Conservation (phyloP, 2,329 filamentous ascomycete species). For the Shiraia sp. region DNA sequence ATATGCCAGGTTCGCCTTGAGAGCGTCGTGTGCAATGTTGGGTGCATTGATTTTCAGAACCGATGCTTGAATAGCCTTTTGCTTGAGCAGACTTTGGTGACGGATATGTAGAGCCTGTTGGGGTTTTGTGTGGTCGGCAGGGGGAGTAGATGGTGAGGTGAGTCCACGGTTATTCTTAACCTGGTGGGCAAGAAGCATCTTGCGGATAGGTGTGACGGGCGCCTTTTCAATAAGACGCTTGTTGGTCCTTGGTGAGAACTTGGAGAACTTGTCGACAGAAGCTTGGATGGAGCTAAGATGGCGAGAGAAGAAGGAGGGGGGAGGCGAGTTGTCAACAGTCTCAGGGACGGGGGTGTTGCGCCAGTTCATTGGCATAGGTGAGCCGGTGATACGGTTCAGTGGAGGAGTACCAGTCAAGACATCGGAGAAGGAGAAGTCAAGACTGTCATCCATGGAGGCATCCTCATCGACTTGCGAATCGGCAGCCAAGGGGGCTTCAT, state of each 20-base stretch:
- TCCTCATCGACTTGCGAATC: not conserved
- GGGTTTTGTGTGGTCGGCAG: slow-evolving; percentile 1
- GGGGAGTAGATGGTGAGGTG: not conserved
- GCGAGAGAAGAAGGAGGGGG: no score
- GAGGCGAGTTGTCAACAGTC: no score
- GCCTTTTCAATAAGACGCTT: not conserved
- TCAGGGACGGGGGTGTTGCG: not conserved
- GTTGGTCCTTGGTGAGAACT: no score
- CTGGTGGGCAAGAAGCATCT: slow-evolving; percentile 11
- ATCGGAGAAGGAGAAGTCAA: slow-evolving; percentile 23
- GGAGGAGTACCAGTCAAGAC: slow-evolving; percentile 16
- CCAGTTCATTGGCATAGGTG: not conserved
- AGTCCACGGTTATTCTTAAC: slow-evolving; percentile 4
- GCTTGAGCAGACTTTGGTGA: slow-evolving; percentile 3
- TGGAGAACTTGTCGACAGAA: no score
- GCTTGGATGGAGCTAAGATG: no score
- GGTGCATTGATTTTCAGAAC: slow-evolving; percentile 3
- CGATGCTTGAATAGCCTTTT: not conserved
- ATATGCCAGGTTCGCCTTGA: slow-evolving; percentile 6
- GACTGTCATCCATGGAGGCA: slow-evolving; percentile 8
- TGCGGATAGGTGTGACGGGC: slow-evolving; percentile 12
- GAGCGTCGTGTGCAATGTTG: slow-evolving; percentile 4
- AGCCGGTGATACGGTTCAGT: slow-evolving; percentile 12
- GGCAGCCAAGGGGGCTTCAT: not conserved
- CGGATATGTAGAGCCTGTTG: not conserved